These are phyloP conservation scores for Marchantia paleacea DNA, from an alignment of 225 moss, liverwort and hornwort species.

Conservation along the genomic window DNA sequence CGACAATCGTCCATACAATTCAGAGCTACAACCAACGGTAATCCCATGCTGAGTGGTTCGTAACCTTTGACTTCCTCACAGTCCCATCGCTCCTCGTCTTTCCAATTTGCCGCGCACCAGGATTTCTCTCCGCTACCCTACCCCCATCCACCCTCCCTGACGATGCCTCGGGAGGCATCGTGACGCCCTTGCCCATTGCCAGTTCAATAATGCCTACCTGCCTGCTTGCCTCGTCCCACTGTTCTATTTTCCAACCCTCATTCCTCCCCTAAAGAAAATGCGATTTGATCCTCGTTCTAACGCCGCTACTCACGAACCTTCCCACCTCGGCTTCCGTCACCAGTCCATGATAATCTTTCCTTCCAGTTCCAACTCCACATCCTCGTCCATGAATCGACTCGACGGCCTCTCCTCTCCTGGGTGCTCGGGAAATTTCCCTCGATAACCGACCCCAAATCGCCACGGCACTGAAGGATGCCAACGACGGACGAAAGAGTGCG, in stretches of 20 bases:
- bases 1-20: slow-evolving; percentile 87
- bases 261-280: not conserved
- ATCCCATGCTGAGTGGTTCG: slow-evolving; percentile 26
- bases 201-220: not conserved
- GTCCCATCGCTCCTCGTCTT: slow-evolving; percentile 17
- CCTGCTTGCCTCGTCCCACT: not conserved
- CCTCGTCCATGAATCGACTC: slow-evolving; percentile 35
- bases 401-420: not conserved
- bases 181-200: slow-evolving; percentile 37
- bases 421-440: not conserved
- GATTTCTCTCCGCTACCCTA: slow-evolving; percentile 14
- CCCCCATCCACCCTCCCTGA: slow-evolving; percentile 18
- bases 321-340: slow-evolving; percentile 1
- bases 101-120: slow-evolving; percentile 10
- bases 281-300: not conserved
- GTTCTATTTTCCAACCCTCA: not conserved
- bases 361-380: slow-evolving; percentile 44
- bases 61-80: slow-evolving; percentile 28
- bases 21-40: slow-evolving; percentile 73
- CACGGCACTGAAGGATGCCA: not conserved
- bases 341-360: slow-evolving; percentile 42
- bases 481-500: not conserved
- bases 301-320: not conserved
- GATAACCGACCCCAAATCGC: not conserved
- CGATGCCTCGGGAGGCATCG: slow-evolving; percentile 31